Evolutionary conservation across 2,329 filamentous ascomycete species (phyloP).

Genomic region (Lachnellula willkommii): DNA sequence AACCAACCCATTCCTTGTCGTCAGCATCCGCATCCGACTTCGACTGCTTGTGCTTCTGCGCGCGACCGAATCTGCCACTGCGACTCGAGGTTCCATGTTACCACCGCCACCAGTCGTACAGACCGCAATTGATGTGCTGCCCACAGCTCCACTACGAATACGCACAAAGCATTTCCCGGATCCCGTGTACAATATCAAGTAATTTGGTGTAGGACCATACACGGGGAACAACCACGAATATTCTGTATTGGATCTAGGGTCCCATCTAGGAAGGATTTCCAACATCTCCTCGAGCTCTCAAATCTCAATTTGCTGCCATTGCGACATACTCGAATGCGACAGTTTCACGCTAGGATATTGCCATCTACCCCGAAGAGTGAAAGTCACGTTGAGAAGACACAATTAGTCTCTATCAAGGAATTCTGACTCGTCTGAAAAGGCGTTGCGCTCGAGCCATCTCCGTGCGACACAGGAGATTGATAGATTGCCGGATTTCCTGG

Average conservation of each 20-base stretch:
- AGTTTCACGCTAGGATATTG: background rate
- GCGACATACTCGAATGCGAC: background rate
- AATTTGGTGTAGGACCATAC: background rate
- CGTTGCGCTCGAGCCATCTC: conserved; percentile 22
- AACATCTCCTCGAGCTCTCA: background rate
- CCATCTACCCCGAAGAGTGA: background rate
- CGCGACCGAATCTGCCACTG: conserved; percentile 1
- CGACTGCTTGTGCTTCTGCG: conserved; percentile 9
- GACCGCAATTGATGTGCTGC: conserved; percentile 10
- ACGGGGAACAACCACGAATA: background rate
- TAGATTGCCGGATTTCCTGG: conserved; percentile 5
- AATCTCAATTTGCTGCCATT: background rate
- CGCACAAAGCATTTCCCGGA: conserved; percentile 1
- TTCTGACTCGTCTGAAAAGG: conserved; percentile 23
- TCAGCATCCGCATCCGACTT: conserved; percentile 5
- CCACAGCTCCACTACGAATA: background rate
- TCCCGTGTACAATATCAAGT: conserved; percentile 6
- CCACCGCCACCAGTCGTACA: conserved; percentile 7
- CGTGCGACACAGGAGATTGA: conserved; percentile 18
- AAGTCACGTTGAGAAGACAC: background rate
- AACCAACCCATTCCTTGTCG: background rate
- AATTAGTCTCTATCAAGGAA: conserved; percentile 8
- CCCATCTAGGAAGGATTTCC: background rate
- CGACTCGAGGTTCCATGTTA: conserved; percentile 16
- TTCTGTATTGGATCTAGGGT: background rate